These are phyloP conservation scores for Dictyostelium brefeldianum DNA, from an alignment of 78 protist genomes.

Conservation along the genomic window DNA sequence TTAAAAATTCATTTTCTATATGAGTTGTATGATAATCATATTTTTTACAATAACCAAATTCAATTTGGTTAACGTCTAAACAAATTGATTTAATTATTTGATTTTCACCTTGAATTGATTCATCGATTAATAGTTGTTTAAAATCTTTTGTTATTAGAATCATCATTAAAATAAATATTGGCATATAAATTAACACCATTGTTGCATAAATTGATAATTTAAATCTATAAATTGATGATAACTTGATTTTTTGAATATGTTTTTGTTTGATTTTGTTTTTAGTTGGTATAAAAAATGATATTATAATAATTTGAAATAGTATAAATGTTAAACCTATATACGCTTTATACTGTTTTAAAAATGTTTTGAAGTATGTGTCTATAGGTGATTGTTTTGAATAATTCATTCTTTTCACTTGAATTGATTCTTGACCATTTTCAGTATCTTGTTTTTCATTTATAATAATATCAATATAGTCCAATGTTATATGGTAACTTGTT, in stretches of 20 bases:
- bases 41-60: constrained; percentile 1
- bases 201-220: neutral
- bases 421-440: neutral
- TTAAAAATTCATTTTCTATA: neutral
- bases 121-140: neutral
- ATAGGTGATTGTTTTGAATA: too few relatives aligned
- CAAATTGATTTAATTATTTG: neutral
- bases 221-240: neutral
- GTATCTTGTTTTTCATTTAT: neutral
- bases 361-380: neutral
- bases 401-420: neutral
- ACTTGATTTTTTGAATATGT: too few relatives aligned
- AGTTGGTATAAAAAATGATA: neutral
- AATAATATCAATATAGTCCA: neutral
- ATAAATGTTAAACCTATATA: neutral
- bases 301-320: neutral
- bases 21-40: neutral
- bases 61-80: neutral
- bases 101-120: neutral
- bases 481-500: neutral
- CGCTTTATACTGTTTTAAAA: neutral
- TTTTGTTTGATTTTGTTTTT: neutral
- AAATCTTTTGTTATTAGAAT: neutral
- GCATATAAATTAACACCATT: neutral
- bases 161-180: neutral